Base-by-base conservation (phyloP, 495 filamentous ascomycete species). In the Monascus purpureus region DNA sequence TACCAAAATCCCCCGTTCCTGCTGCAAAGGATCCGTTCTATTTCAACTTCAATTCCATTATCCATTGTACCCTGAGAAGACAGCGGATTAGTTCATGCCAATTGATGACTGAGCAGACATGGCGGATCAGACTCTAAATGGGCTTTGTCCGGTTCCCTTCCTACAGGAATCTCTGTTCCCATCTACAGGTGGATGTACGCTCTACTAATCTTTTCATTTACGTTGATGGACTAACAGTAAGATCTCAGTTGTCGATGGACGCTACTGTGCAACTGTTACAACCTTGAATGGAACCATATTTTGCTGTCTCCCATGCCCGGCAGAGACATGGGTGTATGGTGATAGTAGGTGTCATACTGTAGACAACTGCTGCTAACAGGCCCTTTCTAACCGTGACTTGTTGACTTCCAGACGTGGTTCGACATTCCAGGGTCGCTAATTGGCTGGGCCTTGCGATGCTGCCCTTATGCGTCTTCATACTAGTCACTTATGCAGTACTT, bases 251-350 rank as follows among this genome's bases (percentile, higher is more conserved):
- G 53, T 80, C 28, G 57, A 61, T 13, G 84, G 86, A 38, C 68
- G 82, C 28, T 65, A 67, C 37, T 80, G 75, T 44, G 53, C 71
- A 15, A 39, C 74, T 8, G 56, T 80, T 35, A 44, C 65, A 28
- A 39, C 45, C 1, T 32, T 55, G 6, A 22, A 46, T 25, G 55
- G 47, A 6, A 47, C 58, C 18, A 61, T 63, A 13, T 53, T 53
- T 15, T 97, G 90, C 51, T 97, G 90, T 56, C 49, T 96, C 36
- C 92, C 92, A 42, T 97, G 90, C 55, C 90, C 92, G 13, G 63
- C 77, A 41, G 76, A 80, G 17, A 69, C 82, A 30, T 96, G 78
- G 78, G 61, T 80, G 31, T 96, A 93, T 49, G 77, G 77, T 4
- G 74, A 86, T 43, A 68, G 73, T 77, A 41, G 51, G 68, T 56